Evolutionary conservation across 306 rosid genomes (phyloP).

Genomic region (Trifolium repens): DNA sequence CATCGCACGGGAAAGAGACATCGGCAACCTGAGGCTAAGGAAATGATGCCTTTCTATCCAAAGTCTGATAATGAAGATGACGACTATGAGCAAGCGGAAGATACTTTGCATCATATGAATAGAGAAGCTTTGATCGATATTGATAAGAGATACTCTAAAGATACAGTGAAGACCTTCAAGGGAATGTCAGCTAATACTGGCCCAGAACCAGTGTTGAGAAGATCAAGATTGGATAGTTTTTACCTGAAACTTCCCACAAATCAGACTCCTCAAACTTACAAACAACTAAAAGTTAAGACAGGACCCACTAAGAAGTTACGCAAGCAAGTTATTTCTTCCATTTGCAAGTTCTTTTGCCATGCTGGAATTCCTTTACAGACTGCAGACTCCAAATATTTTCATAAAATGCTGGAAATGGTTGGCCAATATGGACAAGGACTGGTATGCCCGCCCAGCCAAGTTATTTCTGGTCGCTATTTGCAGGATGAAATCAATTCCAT

Average conservation of each 20-base stretch:
- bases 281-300: constrained; percentile 63
- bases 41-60: constrained; percentile 61
- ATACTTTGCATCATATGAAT: constrained; percentile 58
- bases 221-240: constrained; percentile 86
- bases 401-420: constrained; percentile 85
- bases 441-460: constrained; percentile 73
- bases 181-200: constrained; percentile 61
- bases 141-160: constrained; percentile 72
- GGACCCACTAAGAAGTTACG: constrained; percentile 61
- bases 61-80: constrained; percentile 80
- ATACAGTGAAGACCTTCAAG: constrained; percentile 57
- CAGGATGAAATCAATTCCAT: constrained; percentile 78
- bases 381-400: constrained; percentile 81
- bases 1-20: constrained; percentile 95
- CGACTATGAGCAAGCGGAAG: constrained; percentile 70
- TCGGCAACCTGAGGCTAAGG: constrained; percentile 70
- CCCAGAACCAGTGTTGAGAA: constrained; percentile 78
- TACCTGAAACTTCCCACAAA: constrained; percentile 68
- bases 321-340: constrained; percentile 80
- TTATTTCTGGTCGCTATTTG: constrained; percentile 68
- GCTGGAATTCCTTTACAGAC: constrained; percentile 92
- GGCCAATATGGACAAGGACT: constrained; percentile 85
- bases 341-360: constrained; percentile 91
- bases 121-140: constrained; percentile 64
- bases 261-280: constrained; percentile 70